Evolutionary conservation across 2,329 filamentous ascomycete genomes (phyloP), one percentile per base, ranked within the genome.

Genomic region (Apiospora malaysiana): DNA sequence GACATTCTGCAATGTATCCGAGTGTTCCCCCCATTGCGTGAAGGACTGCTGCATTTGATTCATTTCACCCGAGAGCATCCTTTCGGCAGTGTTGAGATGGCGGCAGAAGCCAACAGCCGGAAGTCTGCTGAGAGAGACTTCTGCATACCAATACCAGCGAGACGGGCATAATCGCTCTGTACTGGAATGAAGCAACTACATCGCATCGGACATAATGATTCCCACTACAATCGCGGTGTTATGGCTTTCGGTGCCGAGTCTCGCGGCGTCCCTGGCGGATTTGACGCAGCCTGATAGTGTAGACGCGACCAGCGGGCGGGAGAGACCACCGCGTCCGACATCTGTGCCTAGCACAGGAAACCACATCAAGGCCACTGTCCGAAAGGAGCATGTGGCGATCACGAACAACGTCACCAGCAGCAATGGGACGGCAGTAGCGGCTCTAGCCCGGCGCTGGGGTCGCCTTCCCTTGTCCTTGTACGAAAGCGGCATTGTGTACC

Each of bases 401-500:
- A 74, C 71, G 7, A 70, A 69, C 27, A 71, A 73, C n/a, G 56
- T 45, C 23, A 66, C 70, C 21, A 63, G 32, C 56, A 63, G 56
- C 32, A 63, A 40, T 40, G 32, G 8, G 32, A 63, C 56, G 32
- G n/a, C 32, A 2, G 9, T 32, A 7, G n/a, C 18, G 5, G 32
- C 32, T 2, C 32, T 74, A 25, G n/a, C 49, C 14, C 69, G 42
- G 37, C 71, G 74, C 66, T 74, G 75, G 68, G 73, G 73, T 47
- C 68, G 76, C 27, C 75, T 77, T 40, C 75, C 74, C 10, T 49
- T 78, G 3, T 71, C 71, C 2, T 71, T 75, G 42, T 78, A 77
- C 66, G 76, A 75, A 32, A 74, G 72, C 12, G 80, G 80, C 4
- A 79, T 81, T 25, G 79, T 79, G 4, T 82, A 82, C 68, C 78